phyloP scores from a whole-genome alignment of 148 eudicot species.

The Pharnaceum exiguum region DNA sequence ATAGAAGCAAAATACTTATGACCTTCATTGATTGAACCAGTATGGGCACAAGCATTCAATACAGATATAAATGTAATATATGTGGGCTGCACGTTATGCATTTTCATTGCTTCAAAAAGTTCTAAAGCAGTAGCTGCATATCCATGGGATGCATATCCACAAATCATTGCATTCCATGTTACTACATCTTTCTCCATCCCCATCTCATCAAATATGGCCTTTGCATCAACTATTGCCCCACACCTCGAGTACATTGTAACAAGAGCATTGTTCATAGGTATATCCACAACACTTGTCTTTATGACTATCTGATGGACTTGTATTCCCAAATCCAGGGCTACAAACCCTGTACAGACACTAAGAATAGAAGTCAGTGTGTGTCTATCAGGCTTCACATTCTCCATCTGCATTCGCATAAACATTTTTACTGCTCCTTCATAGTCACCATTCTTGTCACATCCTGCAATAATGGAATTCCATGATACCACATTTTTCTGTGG shows the following conservation, averaged over 20 bases:
- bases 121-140: slow-evolving; percentile 35
- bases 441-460: slow-evolving; percentile 41
- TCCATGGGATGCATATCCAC: slow-evolving; percentile 57
- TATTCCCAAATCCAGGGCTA: slow-evolving; percentile 34
- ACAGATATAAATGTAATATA: slow-evolving; percentile 50
- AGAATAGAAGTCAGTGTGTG: slow-evolving; percentile 51
- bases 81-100: slow-evolving; percentile 31
- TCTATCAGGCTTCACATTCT: slow-evolving; percentile 39
- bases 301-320: slow-evolving; percentile 42
- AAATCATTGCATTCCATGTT: slow-evolving; percentile 57
- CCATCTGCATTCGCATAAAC: slow-evolving; percentile 36
- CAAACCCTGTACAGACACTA: slow-evolving; percentile 35
- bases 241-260: slow-evolving; percentile 59
- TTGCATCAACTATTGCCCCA: slow-evolving; percentile 43
- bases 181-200: slow-evolving; percentile 35
- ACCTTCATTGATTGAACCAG: slow-evolving; percentile 43
- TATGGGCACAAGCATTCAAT: slow-evolving; percentile 49
- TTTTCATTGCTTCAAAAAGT: slow-evolving; percentile 44
- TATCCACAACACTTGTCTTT: slow-evolving; percentile 34
- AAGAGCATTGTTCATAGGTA: slow-evolving; percentile 46
- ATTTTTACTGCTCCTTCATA: slow-evolving; percentile 37
- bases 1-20: slow-evolving; percentile 37
- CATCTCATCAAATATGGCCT: slow-evolving; percentile 39
- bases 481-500: slow-evolving; percentile 41
- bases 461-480: slow-evolving; percentile 46